Base-by-base conservation (phyloP, 2,329 filamentous ascomycete genomes). In the Neonectria faginata region DNA sequence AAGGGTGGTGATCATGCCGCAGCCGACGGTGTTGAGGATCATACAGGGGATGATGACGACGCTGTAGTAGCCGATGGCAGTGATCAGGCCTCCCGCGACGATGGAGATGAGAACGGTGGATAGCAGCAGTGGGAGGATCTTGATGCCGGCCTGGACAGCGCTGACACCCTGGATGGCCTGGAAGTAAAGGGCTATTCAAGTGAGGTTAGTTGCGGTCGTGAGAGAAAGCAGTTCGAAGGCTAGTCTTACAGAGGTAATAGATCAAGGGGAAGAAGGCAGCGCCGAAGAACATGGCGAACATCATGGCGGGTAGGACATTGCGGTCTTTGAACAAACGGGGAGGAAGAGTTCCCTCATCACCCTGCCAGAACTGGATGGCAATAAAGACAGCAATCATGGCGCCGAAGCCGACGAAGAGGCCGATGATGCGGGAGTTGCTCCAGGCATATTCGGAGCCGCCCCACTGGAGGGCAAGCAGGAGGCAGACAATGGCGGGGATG, bases 381-480 rank as follows among this genome's bases (percentile, higher is more conserved):
- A 84, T 67, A 65, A 89, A 90, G 29, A 83, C 67, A 60, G 74
- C 60, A 16, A 80, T 75, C 74, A 87, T 80, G 20, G 79, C 73
- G 1, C 74, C 84, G n/a, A 81, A 81, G 4, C 84, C 82, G 9
- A 83, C 78, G 58, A 88, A 82, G 20, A 88, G 76, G 1, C 83
- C 85, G 41, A 88, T 83, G 54, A 87, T 79, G 25, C 75, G 78
- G 12, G 80, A 74, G 75, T 79, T 80, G 61, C 73, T 78, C 86
- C 86, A 89, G 4, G 85, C 55, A 59, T 85, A 83, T 25, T 82
- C 74, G 42, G 81, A 77, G 9, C 87, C 87, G 14, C 86, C 87
- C 83, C 84, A 88, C 69, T 88, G 83, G 41, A 89, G 77, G 8
- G 85, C 86, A 4, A 89, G 79, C 9, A 89, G 76, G 12, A 88